These are phyloP conservation scores for Diaporthe citri DNA, from an alignment of 2,329 filamentous ascomycete genomes.

Conservation along the genomic window DNA sequence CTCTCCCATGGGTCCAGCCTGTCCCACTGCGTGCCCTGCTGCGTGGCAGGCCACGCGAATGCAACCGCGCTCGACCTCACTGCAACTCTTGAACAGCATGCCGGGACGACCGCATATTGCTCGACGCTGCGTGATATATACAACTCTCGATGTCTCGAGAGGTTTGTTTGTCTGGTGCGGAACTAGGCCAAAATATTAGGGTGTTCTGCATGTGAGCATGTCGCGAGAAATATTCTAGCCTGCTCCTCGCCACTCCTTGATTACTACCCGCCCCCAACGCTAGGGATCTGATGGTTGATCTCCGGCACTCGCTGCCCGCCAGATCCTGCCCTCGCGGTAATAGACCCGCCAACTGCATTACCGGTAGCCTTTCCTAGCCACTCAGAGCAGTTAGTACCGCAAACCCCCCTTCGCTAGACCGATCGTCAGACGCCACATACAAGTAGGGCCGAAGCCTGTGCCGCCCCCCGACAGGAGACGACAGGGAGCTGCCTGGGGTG, in stretches of 20 bases:
- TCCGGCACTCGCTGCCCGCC: conserved; percentile 19
- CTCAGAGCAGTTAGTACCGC: background rate
- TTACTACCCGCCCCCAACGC: background rate
- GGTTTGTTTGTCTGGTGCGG: background rate
- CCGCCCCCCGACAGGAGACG: conserved; percentile 2
- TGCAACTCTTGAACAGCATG: conserved; percentile 19
- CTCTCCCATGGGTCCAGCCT: background rate
- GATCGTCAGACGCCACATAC: conserved; percentile 6
- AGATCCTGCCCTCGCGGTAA: background rate
- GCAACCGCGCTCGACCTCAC: conserved; percentile 13
- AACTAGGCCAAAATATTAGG: background rate
- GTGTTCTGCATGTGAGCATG: background rate
- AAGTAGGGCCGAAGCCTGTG: conserved; percentile 19
- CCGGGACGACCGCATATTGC: background rate
- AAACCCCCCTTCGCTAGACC: conserved; percentile 9
- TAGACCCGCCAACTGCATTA: background rate
- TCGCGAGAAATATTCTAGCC: background rate
- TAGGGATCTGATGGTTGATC: background rate
- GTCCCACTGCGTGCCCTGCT: background rate
- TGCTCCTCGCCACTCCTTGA: background rate
- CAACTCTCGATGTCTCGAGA: background rate
- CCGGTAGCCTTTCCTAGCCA: conserved; percentile 9
- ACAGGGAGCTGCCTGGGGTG: conserved; percentile 16
- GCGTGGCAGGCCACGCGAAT: conserved; percentile 17
- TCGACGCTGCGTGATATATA: background rate